A percentile compares a stretch with the other conserved stretches of the same genome.
Conservation (phyloP, 2,329 filamentous ascomycete species). For the Sporothrix variecibatus region DNA sequence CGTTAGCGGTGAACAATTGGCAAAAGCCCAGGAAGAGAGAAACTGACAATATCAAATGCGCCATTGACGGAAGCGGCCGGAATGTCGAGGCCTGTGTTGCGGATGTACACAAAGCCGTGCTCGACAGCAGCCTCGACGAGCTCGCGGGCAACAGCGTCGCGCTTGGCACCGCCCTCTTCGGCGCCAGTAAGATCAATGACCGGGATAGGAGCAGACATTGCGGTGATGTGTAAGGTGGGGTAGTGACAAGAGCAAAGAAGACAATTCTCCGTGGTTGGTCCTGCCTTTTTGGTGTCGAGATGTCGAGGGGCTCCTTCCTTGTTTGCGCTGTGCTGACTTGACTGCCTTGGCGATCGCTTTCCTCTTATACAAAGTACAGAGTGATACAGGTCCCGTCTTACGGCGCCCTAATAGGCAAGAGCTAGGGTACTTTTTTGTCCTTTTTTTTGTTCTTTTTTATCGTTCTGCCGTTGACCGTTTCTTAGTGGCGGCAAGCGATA, state of each 20-base stretch:
- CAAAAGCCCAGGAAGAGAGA: background rate
- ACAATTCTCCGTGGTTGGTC: background rate
- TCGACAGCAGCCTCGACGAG: conserved; percentile 78
- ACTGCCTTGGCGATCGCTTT: conserved; percentile 6
- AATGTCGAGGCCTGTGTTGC: conserved; percentile 71
- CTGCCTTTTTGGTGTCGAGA: background rate
- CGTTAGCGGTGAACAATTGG: conserved; percentile 15
- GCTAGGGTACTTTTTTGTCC: background rate
- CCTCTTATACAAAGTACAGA: conserved; percentile 10
- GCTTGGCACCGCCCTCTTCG: conserved; percentile 42
- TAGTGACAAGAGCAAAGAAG: background rate
- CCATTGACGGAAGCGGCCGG: conserved; percentile 64
- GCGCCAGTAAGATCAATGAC: conserved; percentile 75
- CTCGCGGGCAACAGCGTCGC: conserved; percentile 59
- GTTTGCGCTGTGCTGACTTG: background rate
- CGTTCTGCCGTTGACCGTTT: background rate
- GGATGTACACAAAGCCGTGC: conserved; percentile 89
- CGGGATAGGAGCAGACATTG: conserved; percentile 60
- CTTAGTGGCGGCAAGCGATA: background rate
- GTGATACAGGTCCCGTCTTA: background rate
- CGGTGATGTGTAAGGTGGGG: background rate
- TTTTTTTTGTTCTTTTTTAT: background rate
- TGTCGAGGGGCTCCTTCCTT: background rate
- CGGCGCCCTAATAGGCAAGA: background rate
- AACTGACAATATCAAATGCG: conserved; percentile 70